Percentiles rank a stretch among this genome's conserved stretches.
Evolutionary conservation across 1,284 basidiomycete genomes (phyloP).

Genomic region (Meripilus lineatus): DNA sequence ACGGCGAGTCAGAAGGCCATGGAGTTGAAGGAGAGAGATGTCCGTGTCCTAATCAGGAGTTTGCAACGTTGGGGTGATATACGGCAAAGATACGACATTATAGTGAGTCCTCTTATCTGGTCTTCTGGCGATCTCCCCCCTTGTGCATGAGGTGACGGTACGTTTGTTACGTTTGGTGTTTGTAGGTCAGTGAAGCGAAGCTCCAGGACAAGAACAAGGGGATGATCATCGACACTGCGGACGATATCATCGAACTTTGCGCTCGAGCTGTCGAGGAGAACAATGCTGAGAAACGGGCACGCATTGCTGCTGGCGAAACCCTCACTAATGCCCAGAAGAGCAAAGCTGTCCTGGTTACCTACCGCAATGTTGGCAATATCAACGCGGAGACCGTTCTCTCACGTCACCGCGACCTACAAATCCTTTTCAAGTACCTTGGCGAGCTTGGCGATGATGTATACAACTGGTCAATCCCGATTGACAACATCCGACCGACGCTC

Average conservation of each 20-base stretch:
- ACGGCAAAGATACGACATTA: slow-evolving; percentile 88
- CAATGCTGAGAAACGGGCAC: slow-evolving; percentile 73
- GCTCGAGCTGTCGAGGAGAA: slow-evolving; percentile 82
- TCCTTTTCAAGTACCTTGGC: slow-evolving; percentile 81
- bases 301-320: slow-evolving; percentile 80
- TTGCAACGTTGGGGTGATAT: slow-evolving; percentile 99
- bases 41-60: slow-evolving; percentile 93
- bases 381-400: slow-evolving; percentile 97
- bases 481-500: slow-evolving; percentile 88
- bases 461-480: slow-evolving; percentile 84
- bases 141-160: slow-evolving; percentile 10
- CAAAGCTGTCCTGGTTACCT: slow-evolving; percentile 93
- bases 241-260: slow-evolving; percentile 90
- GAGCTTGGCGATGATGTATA: slow-evolving; percentile 67
- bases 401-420: slow-evolving; percentile 85
- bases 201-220: slow-evolving; percentile 92
- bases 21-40: slow-evolving; percentile 95
- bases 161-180: neutral
- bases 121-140: too few species aligned
- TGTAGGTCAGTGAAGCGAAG: slow-evolving; percentile 85
- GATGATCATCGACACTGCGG: slow-evolving; percentile 87
- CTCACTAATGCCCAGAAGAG: slow-evolving; percentile 84
- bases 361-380: slow-evolving; percentile 87
- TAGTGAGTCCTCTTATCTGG: slow-evolving; percentile 70
- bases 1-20: slow-evolving; percentile 90